Conservation (phyloP, 805 yeast genomes). For the Candida morakotiae region DNA sequence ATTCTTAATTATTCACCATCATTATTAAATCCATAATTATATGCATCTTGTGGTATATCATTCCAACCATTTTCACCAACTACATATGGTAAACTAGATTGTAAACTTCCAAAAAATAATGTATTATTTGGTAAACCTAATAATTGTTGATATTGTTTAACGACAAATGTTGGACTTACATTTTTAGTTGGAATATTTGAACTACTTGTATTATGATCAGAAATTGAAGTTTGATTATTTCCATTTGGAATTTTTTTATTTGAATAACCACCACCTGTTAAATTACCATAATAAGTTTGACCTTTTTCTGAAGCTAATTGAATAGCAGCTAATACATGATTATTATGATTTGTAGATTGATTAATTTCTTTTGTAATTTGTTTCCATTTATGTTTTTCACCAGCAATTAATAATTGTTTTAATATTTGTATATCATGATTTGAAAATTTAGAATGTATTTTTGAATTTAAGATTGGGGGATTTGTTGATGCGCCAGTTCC, state of each 20-base stretch:
- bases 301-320: slow-evolving; percentile 4
- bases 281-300: slow-evolving; percentile 3
- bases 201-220: slow-evolving; percentile 2
- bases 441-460: slow-evolving; percentile 26
- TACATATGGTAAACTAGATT: slow-evolving; percentile 52
- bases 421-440: slow-evolving; percentile 44
- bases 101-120: slow-evolving; percentile 39
- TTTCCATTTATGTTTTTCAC: slow-evolving; percentile 59
- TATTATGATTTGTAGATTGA: slow-evolving; percentile 8
- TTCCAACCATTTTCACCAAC: slow-evolving; percentile 47
- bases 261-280: slow-evolving; percentile 4
- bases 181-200: slow-evolving; percentile 23
- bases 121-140: slow-evolving; percentile 51
- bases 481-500: slow-evolving; percentile 10
- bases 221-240: neutral
- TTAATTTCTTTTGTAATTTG: slow-evolving; percentile 44
- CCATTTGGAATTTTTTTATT: neutral
- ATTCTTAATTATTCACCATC: slow-evolving; percentile 5
- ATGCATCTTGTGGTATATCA: slow-evolving; percentile 17
- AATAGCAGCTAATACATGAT: slow-evolving; percentile 8
- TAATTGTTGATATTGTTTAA: slow-evolving; percentile 49
- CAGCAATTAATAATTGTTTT: slow-evolving; percentile 43
- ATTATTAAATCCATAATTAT: slow-evolving; percentile 10
- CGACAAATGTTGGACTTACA: slow-evolving; percentile 50
- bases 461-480: slow-evolving; percentile 7